These are phyloP conservation scores for Candida tropicalis DNA, from an alignment of 1,139 yeast species.

Conservation along the genomic window DNA sequence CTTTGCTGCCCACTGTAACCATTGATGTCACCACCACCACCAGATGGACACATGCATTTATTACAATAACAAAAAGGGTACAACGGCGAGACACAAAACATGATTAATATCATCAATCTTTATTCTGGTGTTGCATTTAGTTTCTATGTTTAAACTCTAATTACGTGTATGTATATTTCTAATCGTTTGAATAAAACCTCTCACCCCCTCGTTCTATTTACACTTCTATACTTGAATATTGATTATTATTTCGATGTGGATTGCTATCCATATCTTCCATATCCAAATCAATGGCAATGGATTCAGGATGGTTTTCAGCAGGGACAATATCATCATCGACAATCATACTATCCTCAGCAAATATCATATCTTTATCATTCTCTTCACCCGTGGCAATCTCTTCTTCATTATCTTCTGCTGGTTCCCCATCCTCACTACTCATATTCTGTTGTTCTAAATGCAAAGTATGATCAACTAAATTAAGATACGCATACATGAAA, in stretches of 20 bases:
- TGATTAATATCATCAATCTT: too few relatives aligned
- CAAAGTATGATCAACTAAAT: conserved; percentile 86
- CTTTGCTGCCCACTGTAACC: too few relatives aligned
- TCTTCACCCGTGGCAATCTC: conserved; percentile 14
- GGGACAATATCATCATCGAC: conserved; percentile 11
- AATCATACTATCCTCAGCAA: conserved; percentile 9
- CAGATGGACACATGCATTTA: too few relatives aligned
- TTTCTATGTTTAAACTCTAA: too few relatives aligned
- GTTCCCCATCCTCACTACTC: conserved; percentile 17
- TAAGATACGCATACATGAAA: conserved; percentile 96
- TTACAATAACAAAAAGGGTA: too few relatives aligned
- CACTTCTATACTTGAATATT: conserved; percentile 8
- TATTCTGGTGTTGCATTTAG: too few relatives aligned
- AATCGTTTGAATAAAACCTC: too few relatives aligned
- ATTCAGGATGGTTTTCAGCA: conserved; percentile 1
- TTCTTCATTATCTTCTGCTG: conserved; percentile 15
- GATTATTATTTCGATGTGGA: not conserved
- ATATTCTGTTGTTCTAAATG: conserved; percentile 62
- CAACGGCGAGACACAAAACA: too few relatives aligned
- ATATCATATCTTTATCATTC: conserved; percentile 8
- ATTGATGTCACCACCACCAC: too few relatives aligned
- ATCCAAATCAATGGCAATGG: conserved; percentile 14
- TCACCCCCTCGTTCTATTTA: not conserved
- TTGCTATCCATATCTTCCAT: conserved; percentile 6
- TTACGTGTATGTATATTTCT: too few relatives aligned